Percentiles rank a stretch among this genome's conserved stretches.
Evolutionary conservation across 2,329 filamentous ascomycete species (phyloP).

Genomic region (Sarocladium strictum): DNA sequence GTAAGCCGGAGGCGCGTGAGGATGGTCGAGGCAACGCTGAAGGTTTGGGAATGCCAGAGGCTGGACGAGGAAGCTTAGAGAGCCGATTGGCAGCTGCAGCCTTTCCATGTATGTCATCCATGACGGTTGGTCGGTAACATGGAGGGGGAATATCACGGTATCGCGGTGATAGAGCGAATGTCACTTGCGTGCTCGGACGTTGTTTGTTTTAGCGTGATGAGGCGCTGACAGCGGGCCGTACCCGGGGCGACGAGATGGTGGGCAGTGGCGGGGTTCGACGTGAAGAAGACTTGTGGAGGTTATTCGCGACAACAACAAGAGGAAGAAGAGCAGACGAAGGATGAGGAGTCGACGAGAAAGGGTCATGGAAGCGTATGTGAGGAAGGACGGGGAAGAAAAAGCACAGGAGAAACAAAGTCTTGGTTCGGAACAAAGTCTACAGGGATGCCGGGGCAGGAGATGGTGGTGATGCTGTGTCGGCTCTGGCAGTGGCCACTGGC

Average conservation of each 20-base stretch:
- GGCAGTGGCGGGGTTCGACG: background rate
- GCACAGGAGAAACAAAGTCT: background rate
- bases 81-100: slow-evolving; percentile 19
- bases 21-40: slow-evolving; percentile 19
- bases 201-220: slow-evolving; percentile 5
- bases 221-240: slow-evolving; percentile 3
- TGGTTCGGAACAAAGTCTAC: background rate
- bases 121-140: background rate
- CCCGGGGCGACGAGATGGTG: slow-evolving; percentile 8
- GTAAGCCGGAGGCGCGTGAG: slow-evolving; percentile 12
- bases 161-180: background rate
- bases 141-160: background rate
- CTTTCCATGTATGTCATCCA: background rate
- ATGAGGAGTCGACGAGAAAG: background rate
- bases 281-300: background rate
- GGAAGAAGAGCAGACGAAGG: background rate
- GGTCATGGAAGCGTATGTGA: background rate
- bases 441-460: slow-evolving; percentile 2
- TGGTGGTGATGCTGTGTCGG: slow-evolving; percentile 6
- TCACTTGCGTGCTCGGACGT: slow-evolving; percentile 1
- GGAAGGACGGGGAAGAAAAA: background rate
- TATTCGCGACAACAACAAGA: background rate
- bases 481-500: background rate
- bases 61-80: slow-evolving; percentile 30
- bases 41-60: slow-evolving; percentile 26